Base-by-base conservation (phyloP, 257 asterid genomes). In the Coffea eugenioides region DNA sequence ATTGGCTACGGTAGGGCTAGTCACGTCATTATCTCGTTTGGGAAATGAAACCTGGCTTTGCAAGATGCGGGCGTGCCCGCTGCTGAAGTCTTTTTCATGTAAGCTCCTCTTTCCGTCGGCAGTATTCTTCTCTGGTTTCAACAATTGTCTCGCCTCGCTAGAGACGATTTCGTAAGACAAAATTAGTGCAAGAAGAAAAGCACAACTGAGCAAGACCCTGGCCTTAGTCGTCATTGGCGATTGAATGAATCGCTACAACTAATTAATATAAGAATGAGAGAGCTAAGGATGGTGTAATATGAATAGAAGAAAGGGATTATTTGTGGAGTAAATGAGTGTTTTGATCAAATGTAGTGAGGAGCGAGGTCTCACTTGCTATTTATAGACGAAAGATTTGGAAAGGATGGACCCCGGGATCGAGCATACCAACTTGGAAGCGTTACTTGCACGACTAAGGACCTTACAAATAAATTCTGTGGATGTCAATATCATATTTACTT, bases 111-210 rank as follows among this genome's bases (percentile, higher is more conserved):
- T 51, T 15, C n/a, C 16, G 16, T 41, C 43, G 45, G 51, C 36
- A n/a, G 72, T 43, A 48, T 12, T 69, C 34, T 7, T 75, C 1
- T 67, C 67, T 11, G 81, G 61, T 31, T 4, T 73, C 67, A 62
- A 39, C 71, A 84, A 59, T 4, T 46, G 66, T 18, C 82, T 77
- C 49, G 59, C 84, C 27, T 77, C 87, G 16, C 77, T 54, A 46
- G 79, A 8, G 51, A 7, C 49, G 51, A 73, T 71, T 16, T 48
- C 84, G 69, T 31, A 49, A 20, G 80, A 72, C 25, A 80, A 46
- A 20, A 84, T 49, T 46, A 84, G 49, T 77, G 84, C 67, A 20
- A 84, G 79, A 71, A 73, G 8, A 36, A 84, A 21, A 41, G 34
- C 69, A 77, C 79, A 34, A 73, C 52, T 49, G 76, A 10, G 67